Conservation (phyloP, 2,329 filamentous ascomycete genomes). For the Huntiella bhutanensis region DNA sequence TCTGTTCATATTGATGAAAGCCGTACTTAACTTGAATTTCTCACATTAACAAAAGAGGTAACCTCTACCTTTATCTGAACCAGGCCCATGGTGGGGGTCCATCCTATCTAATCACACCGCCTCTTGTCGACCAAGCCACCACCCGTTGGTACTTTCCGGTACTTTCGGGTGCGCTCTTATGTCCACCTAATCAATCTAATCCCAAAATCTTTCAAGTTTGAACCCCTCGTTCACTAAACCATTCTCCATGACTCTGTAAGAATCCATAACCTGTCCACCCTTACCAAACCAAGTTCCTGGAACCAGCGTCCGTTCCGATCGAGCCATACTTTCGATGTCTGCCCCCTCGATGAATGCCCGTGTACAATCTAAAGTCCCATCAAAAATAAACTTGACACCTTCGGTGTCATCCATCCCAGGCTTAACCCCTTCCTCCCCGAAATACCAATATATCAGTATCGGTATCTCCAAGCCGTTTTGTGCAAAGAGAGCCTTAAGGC, state of each 20-base stretch:
- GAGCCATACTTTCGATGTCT: constrained; percentile 14
- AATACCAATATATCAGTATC: constrained; percentile 41
- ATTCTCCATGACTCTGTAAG: constrained; percentile 27
- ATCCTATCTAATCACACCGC: no score
- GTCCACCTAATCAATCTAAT: no score
- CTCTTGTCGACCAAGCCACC: no score
- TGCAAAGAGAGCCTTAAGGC: constrained; percentile 15
- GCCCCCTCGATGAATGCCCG: constrained; percentile 36
- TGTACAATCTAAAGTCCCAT: no score
- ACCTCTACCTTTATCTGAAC: no score
- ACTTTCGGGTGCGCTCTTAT: no score
- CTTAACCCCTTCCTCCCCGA: constrained; percentile 28
- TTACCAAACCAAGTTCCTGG: background rate
- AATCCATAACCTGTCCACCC: constrained; percentile 11
- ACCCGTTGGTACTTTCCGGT: no score
- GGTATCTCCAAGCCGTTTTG: constrained; percentile 40
- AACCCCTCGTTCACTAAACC: constrained; percentile 35
- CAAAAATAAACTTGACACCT: constrained; percentile 21
- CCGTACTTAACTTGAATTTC: no score
- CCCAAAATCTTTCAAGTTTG: no score
- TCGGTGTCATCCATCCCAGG: constrained; percentile 37
- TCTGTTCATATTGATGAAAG: no score
- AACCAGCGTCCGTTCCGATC: background rate
- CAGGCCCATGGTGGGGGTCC: no score
- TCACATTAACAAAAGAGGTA: no score